Conservation (phyloP, 2,329 filamentous ascomycete species). For the Apiospora rasikravindrae region DNA sequence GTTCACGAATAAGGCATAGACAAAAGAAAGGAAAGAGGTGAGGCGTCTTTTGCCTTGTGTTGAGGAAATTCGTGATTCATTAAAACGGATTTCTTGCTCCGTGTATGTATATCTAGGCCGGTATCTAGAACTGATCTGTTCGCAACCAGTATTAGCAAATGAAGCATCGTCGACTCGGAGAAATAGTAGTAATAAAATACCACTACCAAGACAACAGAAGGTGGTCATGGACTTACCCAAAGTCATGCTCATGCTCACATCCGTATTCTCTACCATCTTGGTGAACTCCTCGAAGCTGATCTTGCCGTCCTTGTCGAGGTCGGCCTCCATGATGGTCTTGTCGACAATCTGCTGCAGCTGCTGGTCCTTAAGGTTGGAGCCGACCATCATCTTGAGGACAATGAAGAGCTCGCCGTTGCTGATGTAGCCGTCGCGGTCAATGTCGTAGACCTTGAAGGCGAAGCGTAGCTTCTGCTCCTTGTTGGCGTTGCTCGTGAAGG, state of each 20-base stretch:
- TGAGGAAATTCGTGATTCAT: constrained; percentile 20
- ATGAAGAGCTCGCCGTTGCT: constrained; percentile 99
- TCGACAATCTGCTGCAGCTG: constrained; percentile 99
- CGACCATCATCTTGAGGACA: constrained; percentile 99
- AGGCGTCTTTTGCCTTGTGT: background rate
- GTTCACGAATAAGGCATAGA: background rate
- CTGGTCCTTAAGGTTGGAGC: constrained; percentile 98
- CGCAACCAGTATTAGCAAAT: background rate
- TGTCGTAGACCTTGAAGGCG: constrained; percentile 99
- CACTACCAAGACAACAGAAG: background rate
- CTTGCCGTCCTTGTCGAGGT: constrained; percentile 93
- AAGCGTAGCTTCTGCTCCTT: constrained; percentile 98
- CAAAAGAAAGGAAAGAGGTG: background rate
- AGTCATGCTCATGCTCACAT: constrained; percentile 77
- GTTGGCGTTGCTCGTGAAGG: constrained; percentile 97
- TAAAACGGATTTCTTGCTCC: constrained; percentile 13
- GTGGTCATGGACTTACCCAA: constrained; percentile 60
- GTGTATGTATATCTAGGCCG: constrained; percentile 22
- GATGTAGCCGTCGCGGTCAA: constrained; percentile 97
- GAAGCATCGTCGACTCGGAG: background rate
- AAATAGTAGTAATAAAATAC: background rate
- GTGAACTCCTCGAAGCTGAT: constrained; percentile 99
- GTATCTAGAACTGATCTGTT: constrained; percentile 38
- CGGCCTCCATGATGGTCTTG: constrained; percentile 99
- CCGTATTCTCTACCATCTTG: constrained; percentile 97